Base-by-base conservation (phyloP, 441 rosid genomes). In the Populus tomentosa region DNA sequence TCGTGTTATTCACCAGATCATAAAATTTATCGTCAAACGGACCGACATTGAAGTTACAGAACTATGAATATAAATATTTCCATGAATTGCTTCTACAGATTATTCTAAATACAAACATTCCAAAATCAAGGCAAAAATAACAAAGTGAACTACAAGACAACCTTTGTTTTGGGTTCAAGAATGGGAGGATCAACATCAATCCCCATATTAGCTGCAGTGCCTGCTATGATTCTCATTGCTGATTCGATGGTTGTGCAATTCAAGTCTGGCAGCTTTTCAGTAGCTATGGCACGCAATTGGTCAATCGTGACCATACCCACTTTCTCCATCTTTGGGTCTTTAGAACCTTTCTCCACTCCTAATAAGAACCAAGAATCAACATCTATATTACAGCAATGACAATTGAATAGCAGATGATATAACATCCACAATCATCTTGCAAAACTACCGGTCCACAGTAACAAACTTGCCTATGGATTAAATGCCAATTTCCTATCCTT, bases 141-240 rank as follows among this genome's bases (percentile, higher is more conserved):
- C 69, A 66, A 62, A 53, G 16, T 18, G 40, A 70, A 13, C 78
- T 71, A 88, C 78, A 88, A 35, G 35, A 85, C 63, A 75, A 79
- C 87, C 86, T 92, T 90, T 89, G 82, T 80, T 79, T 88, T 94
- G 74, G 90, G 90, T 82, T 89, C 90, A 75, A 94, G 98, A 87
- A 93, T 77, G 5, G 97, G 97, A 56, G 98, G 98, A 75, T 94
- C 97, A 0, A 93, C 71, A 65, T 92, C 91, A 14, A 93, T 91
- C 69, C 97, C 98, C 97, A 94, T 94, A 77, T 92, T 94, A 70
- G 92, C 95, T 30, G 97, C 97, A 20, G 98, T 94, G 16, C 98
- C 97, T 9, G 97, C 98, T 75, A 93, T 92, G 70, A 90, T 86
- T 85, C 97, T 90, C 97, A 90, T 93, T 6, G 97, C 98, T 11